Evolutionary conservation across 2,329 filamentous ascomycete species (phyloP).

Genomic region (Alternaria sp.): DNA sequence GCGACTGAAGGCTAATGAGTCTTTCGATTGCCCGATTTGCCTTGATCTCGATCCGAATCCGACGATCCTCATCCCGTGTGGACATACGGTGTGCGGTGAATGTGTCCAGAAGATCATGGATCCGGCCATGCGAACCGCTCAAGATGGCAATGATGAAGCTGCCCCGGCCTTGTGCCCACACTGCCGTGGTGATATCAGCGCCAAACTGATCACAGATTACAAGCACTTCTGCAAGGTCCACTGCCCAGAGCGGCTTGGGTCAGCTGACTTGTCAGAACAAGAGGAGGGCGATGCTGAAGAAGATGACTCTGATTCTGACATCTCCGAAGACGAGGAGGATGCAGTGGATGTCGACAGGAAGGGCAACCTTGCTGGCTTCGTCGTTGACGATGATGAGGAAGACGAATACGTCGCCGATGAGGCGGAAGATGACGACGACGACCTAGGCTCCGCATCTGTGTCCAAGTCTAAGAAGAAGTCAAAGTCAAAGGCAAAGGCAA

Average conservation of each 20-base stretch:
- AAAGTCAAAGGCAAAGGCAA: slow-evolving; percentile 35
- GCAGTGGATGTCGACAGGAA: slow-evolving; percentile 44
- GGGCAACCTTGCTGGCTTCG: slow-evolving; percentile 58
- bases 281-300: slow-evolving; percentile 40
- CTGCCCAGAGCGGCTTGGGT: slow-evolving; percentile 60
- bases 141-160: slow-evolving; percentile 62
- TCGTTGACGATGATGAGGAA: slow-evolving; percentile 59
- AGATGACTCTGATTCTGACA: slow-evolving; percentile 37
- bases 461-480: slow-evolving; percentile 32
- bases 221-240: slow-evolving; percentile 75
- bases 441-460: background rate
- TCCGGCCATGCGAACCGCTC: slow-evolving; percentile 52
- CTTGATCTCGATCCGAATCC: slow-evolving; percentile 78
- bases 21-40: slow-evolving; percentile 82
- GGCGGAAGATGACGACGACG: slow-evolving; percentile 28
- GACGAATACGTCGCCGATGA: slow-evolving; percentile 51
- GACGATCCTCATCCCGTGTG: slow-evolving; percentile 80
- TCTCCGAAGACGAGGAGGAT: slow-evolving; percentile 46
- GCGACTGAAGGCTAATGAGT: slow-evolving; percentile 67
- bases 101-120: slow-evolving; percentile 75
- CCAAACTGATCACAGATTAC: slow-evolving; percentile 75
- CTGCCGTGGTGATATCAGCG: slow-evolving; percentile 72
- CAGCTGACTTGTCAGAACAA: slow-evolving; percentile 22
- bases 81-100: slow-evolving; percentile 78
- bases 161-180: slow-evolving; percentile 71